Evolutionary conservation across 2,329 filamentous ascomycete genomes (phyloP).

Genomic region (Aspergillus fumigatus): DNA sequence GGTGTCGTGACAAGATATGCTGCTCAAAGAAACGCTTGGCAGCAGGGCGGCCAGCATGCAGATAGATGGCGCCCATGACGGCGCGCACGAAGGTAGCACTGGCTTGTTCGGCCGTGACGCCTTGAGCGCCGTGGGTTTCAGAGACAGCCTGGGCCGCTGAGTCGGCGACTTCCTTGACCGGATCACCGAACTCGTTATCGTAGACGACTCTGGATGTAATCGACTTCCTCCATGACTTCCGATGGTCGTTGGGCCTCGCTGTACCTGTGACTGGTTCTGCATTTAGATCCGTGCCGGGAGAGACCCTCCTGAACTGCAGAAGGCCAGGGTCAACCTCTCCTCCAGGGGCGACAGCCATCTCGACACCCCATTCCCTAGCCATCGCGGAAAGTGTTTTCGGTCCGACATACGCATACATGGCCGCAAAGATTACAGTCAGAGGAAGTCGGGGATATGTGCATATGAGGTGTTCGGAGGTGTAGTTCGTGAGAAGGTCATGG

Average conservation of each 20-base stretch:
- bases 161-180: slow-evolving; percentile 29
- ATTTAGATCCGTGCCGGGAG: slow-evolving; percentile 40
- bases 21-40: slow-evolving; percentile 77
- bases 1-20: slow-evolving; percentile 75
- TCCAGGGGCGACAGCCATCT: slow-evolving; percentile 78
- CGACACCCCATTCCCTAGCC: slow-evolving; percentile 84
- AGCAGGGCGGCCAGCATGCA: slow-evolving; percentile 74
- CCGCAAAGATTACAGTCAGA: slow-evolving; percentile 78
- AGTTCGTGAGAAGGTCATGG: slow-evolving; percentile 77
- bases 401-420: slow-evolving; percentile 79
- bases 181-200: slow-evolving; percentile 80
- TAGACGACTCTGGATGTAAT: slow-evolving; percentile 73
- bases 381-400: slow-evolving; percentile 68
- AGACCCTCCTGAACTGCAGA: slow-evolving; percentile 66
- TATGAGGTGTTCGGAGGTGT: slow-evolving; percentile 81
- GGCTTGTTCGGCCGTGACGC: slow-evolving; percentile 54
- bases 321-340: slow-evolving; percentile 88
- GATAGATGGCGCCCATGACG: slow-evolving; percentile 76
- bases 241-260: slow-evolving; percentile 40
- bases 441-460: slow-evolving; percentile 88
- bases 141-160: slow-evolving; percentile 17
- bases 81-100: slow-evolving; percentile 76
- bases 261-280: slow-evolving; percentile 39
- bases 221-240: slow-evolving; percentile 63
- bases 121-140: slow-evolving; percentile 17